Conservation (phyloP, 176 grass and related monocot species). For the Oryza longistaminata region DNA sequence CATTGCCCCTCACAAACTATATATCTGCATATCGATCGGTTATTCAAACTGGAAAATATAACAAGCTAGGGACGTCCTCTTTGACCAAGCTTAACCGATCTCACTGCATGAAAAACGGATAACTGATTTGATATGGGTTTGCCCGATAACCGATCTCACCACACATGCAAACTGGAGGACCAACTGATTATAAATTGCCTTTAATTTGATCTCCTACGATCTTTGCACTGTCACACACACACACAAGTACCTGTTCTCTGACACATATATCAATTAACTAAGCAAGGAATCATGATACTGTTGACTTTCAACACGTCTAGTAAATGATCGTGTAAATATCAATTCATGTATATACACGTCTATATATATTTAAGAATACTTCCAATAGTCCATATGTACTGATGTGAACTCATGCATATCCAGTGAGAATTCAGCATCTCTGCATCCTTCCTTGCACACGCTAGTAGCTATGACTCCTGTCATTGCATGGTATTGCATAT, state of each 20-base stretch:
- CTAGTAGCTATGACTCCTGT: neutral
- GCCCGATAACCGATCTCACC: too few species aligned
- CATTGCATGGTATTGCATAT: neutral
- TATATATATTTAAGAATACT: too few species aligned
- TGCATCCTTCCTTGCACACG: neutral
- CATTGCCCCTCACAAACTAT: neutral
- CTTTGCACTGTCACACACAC: too few species aligned
- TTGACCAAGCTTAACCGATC: neutral
- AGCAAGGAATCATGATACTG: neutral
- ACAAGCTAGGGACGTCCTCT: neutral
- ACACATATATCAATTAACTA: neutral
- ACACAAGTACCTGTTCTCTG: neutral
- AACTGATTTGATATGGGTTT: too few species aligned
- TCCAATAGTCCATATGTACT: neutral
- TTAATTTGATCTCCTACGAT: too few species aligned
- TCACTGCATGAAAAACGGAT: neutral
- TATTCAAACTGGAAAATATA: neutral
- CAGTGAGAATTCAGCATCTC: neutral
- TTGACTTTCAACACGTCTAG: slow-evolving; percentile 5
- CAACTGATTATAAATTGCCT: neutral
- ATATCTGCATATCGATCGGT: neutral
- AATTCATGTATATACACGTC: neutral
- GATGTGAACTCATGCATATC: neutral
- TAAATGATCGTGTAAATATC: neutral
- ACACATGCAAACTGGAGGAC: too few species aligned